These are phyloP conservation scores for Parietichytrium sp. DNA, from an alignment of 108 stramenopile genomes.

Conservation along the genomic window DNA sequence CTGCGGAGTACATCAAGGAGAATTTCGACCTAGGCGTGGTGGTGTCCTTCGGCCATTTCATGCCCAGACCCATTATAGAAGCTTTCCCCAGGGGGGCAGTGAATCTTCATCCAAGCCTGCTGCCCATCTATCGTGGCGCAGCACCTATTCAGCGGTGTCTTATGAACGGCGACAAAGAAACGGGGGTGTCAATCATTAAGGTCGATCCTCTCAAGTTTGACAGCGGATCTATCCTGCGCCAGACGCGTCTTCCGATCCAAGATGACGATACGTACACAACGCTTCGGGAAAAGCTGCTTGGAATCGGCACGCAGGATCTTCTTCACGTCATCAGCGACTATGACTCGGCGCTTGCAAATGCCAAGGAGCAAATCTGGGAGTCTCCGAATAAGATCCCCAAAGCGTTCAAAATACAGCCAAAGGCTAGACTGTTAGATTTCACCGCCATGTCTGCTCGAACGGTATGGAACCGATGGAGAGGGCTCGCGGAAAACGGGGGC, in stretches of 20 bases:
- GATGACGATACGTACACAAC: not conserved
- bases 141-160: constrained; percentile 16
- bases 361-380: not conserved
- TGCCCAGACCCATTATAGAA: not conserved
- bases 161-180: constrained; percentile 26
- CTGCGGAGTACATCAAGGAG: not conserved
- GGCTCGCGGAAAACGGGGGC: not conserved
- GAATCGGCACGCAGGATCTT: not conserved
- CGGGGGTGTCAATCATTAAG: not conserved
- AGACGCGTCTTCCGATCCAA: not conserved
- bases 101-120: not conserved
- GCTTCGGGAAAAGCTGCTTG: not conserved
- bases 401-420: constrained; percentile 10
- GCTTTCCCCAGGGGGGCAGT: not conserved
- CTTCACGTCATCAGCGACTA: not conserved
- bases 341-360: not conserved
- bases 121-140: not conserved
- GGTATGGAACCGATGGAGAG: not conserved
- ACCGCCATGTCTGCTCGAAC: not conserved
- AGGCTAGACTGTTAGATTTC: not conserved
- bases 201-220: constrained; percentile 8
- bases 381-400: not conserved
- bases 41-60: not conserved
- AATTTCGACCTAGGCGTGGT: not conserved
- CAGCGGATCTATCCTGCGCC: not conserved